phyloP scores from a whole-genome alignment of 805 yeast genomes.

The Metschnikowia similis region DNA sequence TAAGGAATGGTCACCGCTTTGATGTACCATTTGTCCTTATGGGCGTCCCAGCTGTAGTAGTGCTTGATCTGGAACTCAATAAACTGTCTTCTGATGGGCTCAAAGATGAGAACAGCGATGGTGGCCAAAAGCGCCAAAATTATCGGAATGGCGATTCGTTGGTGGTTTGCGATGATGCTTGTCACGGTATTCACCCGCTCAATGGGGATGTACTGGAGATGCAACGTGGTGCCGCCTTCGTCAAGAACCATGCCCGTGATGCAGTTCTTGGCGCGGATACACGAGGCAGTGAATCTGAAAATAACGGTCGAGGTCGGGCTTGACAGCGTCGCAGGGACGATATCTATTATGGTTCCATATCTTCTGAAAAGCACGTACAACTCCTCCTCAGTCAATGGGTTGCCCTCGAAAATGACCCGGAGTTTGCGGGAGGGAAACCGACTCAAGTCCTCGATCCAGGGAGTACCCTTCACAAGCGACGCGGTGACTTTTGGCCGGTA shows the following conservation, averaged over 20 bases:
- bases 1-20: conserved; percentile 27
- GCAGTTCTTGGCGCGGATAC: conserved; percentile 87
- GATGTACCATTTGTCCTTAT: conserved; percentile 32
- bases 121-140: conserved; percentile 76
- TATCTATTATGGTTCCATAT: conserved; percentile 80
- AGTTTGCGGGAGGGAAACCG: conserved; percentile 65
- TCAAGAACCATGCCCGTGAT: conserved; percentile 70
- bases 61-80: conserved; percentile 69
- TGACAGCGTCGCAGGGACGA: conserved; percentile 53
- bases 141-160: conserved; percentile 77
- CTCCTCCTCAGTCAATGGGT: conserved; percentile 71
- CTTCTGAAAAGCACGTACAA: conserved; percentile 77
- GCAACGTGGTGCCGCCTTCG: conserved; percentile 52
- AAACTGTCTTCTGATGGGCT: conserved; percentile 83
- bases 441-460: conserved; percentile 94
- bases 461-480: conserved; percentile 80
- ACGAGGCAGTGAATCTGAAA: conserved; percentile 57
- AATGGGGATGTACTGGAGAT: conserved; percentile 67
- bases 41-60: conserved; percentile 48
- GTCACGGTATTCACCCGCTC: conserved; percentile 48
- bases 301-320: conserved; percentile 45
- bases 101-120: conserved; percentile 80
- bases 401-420: conserved; percentile 72
- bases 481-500: conserved; percentile 38
- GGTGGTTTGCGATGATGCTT: conserved; percentile 65